These are phyloP conservation scores for Luffa acutangula DNA, from an alignment of 306 rosid species.

Conservation along the genomic window DNA sequence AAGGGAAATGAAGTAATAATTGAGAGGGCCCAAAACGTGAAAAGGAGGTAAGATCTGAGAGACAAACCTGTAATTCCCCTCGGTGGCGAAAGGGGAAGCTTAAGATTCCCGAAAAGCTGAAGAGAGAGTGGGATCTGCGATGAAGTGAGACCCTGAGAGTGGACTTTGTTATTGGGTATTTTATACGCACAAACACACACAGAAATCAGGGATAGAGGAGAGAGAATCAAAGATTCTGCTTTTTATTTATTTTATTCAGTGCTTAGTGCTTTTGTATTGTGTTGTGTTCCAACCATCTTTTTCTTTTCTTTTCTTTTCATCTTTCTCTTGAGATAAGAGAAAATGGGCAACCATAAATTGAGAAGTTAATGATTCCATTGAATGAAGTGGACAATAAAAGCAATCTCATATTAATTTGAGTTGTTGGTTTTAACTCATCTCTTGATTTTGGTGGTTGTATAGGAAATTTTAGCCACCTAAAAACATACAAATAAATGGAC, in stretches of 20 bases:
- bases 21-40: background rate
- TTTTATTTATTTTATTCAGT: background rate
- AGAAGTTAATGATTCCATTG: background rate
- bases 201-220: background rate
- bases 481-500: background rate
- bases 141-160: conserved; percentile 5
- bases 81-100: conserved; percentile 1
- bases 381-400: background rate
- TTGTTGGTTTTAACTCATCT: background rate
- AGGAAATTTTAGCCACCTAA: background rate
- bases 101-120: background rate
- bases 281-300: background rate
- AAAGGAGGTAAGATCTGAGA: conserved; percentile 8
- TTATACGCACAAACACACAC: background rate
- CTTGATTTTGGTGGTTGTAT: background rate
- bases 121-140: background rate
- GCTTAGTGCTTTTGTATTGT: background rate
- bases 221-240: background rate
- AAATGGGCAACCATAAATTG: background rate
- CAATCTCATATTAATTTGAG: background rate
- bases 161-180: background rate
- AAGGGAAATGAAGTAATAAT: background rate
- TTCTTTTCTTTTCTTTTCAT: background rate
- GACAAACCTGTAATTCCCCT: conserved; percentile 7
- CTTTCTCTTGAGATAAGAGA: background rate